Conservation (phyloP, 1,284 basidiomycete genomes). For the Cerrena zonata region DNA sequence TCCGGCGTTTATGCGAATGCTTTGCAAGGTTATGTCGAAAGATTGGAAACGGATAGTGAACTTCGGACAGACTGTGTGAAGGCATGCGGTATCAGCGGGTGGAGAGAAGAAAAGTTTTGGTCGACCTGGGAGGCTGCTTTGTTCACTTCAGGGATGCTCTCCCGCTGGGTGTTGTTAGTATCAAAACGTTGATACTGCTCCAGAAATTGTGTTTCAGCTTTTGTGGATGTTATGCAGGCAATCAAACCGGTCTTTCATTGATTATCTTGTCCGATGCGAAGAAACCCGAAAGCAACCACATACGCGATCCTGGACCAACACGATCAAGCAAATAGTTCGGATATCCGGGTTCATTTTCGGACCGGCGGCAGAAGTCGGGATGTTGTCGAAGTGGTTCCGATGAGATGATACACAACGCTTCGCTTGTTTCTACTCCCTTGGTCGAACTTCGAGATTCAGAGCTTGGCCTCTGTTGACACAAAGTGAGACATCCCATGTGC, state of each 20-base stretch:
- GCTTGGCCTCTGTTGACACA: too few relatives aligned
- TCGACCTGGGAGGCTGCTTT: slow-evolving; percentile 48
- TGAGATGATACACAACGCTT: too few relatives aligned
- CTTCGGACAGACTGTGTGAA: slow-evolving; percentile 25
- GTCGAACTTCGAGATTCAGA: too few relatives aligned
- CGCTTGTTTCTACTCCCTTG: too few relatives aligned
- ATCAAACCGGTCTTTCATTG: too few relatives aligned
- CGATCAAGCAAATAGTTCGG: neutral
- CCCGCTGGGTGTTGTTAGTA: slow-evolving; percentile 28
- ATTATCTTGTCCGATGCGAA: too few relatives aligned
- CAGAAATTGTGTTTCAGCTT: too few relatives aligned
- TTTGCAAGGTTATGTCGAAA: slow-evolving; percentile 19
- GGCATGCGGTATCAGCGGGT: slow-evolving; percentile 31
- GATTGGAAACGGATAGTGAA: slow-evolving; percentile 21
- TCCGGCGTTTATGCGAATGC: slow-evolving; percentile 32
- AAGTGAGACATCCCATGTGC: too few relatives aligned
- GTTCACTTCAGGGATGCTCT: slow-evolving; percentile 32
- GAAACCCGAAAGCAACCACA: too few relatives aligned
- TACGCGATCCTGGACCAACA: too few relatives aligned
- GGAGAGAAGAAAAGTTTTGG: slow-evolving; percentile 43
- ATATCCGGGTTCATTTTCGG: neutral
- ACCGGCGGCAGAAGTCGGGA: neutral
- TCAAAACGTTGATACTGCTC: neutral
- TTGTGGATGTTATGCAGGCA: too few relatives aligned
- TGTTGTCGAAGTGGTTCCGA: too few relatives aligned